Base-by-base conservation (phyloP, 805 yeast species). In the Candida qinlingensis region DNA sequence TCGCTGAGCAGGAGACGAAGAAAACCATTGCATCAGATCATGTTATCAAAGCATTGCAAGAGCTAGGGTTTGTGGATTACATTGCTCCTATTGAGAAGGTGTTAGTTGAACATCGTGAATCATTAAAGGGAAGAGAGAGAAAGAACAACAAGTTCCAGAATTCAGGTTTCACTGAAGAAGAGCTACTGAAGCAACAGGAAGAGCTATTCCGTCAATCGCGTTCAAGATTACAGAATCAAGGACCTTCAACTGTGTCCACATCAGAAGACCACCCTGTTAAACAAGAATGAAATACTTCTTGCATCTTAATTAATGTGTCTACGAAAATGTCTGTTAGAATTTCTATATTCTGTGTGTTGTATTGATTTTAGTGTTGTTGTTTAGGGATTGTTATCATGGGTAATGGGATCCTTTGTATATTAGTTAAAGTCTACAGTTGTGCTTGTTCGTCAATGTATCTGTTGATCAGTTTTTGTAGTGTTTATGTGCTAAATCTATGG, bases 21-120 rank as follows among this genome's bases (percentile, higher is more conserved):
- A 94, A 94, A 68, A 94, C 99, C 3, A 94, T 94, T 40, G 96
- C 97, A 0, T 85, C 96, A 2, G 99, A 94, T 64, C 99, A 94
- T 64, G 97, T 94, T 37, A 77, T 92, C 54, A 86, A 84, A 60
- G 97, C 98, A 0, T 70, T 94, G 41, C 83, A 80, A 52, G 96
- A 87, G 59, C 73, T 94, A 47, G 99, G 96, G 29, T 94, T 89
- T 66, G 76, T 76, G 30, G 90, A 87, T 50, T 94, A 92, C 65
- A 74, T 94, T 45, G 91, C 85, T 35, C 84, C 88, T 29, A 79
- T 94, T 41, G 84, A 87, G 59, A 83, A 84, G 54, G 87, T 87
- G 26, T 73, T 92, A 54, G 79, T 74, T 40, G 96, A 91, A 57
- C 96, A 91, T 68, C 91, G 89, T 67, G 96, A 90, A 59, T 76